A percentile compares a stretch with the other conserved stretches of the same genome.
phyloP scores from a whole-genome alignment of 306 rosid species.

The Vigna unguiculata region DNA sequence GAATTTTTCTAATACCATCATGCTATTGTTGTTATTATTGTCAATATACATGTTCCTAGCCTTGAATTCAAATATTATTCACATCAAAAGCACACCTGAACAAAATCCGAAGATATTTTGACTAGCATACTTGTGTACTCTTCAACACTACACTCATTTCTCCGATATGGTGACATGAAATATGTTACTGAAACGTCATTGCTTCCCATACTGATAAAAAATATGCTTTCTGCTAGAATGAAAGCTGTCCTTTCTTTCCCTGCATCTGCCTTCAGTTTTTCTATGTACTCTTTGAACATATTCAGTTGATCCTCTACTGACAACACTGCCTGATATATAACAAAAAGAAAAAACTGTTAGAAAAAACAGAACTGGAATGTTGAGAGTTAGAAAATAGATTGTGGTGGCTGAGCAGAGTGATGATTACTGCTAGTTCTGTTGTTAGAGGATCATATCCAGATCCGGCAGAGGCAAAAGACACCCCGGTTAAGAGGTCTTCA shows the following conservation, averaged over 20 bases:
- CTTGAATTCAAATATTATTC: slow-evolving; percentile 16
- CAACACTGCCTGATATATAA: slow-evolving; percentile 34
- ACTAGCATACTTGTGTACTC: slow-evolving; percentile 29
- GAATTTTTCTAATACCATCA: neutral
- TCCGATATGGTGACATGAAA: slow-evolving; percentile 35
- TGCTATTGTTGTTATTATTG: neutral
- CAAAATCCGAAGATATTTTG: slow-evolving; percentile 13
- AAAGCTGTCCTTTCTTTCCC: slow-evolving; percentile 36
- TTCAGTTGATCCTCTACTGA: slow-evolving; percentile 44
- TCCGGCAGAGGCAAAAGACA: slow-evolving; percentile 55
- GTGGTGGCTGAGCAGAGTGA: neutral
- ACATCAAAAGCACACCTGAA: slow-evolving; percentile 29
- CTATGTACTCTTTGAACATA: slow-evolving; percentile 44
- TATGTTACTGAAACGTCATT: slow-evolving; percentile 43
- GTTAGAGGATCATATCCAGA: slow-evolving; percentile 58
- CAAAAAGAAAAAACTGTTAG: neutral
- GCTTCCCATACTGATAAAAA: slow-evolving; percentile 42
- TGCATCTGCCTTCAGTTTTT: slow-evolving; percentile 33
- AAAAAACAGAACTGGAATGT: neutral
- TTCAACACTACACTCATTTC: slow-evolving; percentile 9
- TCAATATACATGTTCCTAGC: neutral
- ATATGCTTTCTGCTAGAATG: slow-evolving; percentile 23
- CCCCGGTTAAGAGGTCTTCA: slow-evolving; percentile 57
- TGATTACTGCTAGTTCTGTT: slow-evolving; percentile 35
- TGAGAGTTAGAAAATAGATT: neutral